phyloP scores from a whole-genome alignment of 2,329 filamentous ascomycete species.

The Beauveria pseudobassiana region DNA sequence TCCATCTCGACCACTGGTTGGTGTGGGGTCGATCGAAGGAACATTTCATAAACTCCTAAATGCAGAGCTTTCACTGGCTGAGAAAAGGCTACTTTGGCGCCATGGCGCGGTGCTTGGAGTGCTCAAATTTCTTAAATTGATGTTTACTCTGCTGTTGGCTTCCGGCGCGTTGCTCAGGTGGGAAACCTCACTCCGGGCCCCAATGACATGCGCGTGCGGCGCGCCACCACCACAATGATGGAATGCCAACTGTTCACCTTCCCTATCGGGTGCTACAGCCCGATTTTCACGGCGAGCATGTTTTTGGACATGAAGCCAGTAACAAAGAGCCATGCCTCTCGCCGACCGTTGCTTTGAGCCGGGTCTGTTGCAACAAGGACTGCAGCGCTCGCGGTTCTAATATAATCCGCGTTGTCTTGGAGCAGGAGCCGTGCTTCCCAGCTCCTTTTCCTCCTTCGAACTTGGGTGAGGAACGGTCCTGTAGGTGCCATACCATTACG shows the following conservation, averaged over 20 bases:
- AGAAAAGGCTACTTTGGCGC: background rate
- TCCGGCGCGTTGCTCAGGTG: too few relatives aligned
- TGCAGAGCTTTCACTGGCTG: background rate
- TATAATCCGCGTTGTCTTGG: slow-evolving; percentile 45
- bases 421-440: slow-evolving; percentile 46
- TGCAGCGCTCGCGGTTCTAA: slow-evolving; percentile 43
- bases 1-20: background rate
- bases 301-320: slow-evolving; percentile 45
- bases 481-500: slow-evolving; percentile 38
- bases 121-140: too few relatives aligned
- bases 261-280: slow-evolving; percentile 33
- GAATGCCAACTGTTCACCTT: slow-evolving; percentile 6
- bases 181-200: background rate
- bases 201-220: slow-evolving; percentile 1
- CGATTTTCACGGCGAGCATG: slow-evolving; percentile 44
- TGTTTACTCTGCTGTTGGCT: too few relatives aligned
- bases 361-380: slow-evolving; percentile 48
- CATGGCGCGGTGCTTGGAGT: background rate
- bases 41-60: background rate
- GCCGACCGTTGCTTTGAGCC: slow-evolving; percentile 30
- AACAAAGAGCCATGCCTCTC: slow-evolving; percentile 49
- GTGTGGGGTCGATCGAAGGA: background rate
- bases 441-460: slow-evolving; percentile 9
- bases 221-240: background rate
- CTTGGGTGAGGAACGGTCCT: slow-evolving; percentile 3